Conservation (phyloP, 164 flowering plant species). For the Piper longum region DNA sequence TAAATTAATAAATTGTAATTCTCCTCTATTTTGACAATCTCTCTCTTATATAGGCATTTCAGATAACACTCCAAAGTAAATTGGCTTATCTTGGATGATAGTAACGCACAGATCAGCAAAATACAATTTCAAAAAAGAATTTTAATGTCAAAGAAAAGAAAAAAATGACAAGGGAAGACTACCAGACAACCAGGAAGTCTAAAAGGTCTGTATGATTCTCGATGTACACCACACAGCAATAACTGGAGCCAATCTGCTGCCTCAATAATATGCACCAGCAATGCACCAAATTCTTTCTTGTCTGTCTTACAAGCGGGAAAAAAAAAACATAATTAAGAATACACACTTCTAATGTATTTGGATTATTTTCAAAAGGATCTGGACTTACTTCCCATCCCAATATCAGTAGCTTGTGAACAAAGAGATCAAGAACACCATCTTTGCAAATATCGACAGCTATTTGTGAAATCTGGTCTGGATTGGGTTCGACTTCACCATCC, state of each 20-base stretch:
- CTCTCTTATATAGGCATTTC: no score
- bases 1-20: no score
- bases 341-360: neutral
- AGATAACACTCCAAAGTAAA: no score
- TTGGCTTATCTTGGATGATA: no score
- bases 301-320: constrained; percentile 25
- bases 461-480: constrained; percentile 54
- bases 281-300: constrained; percentile 80
- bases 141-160: neutral
- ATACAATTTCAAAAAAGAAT: neutral
- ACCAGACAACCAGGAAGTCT: constrained; percentile 91
- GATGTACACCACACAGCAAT: constrained; percentile 69
- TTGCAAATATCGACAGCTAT: constrained; percentile 63
- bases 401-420: constrained; percentile 63
- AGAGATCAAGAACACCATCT: constrained; percentile 66
- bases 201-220: constrained; percentile 77
- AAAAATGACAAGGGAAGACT: constrained; percentile 10
- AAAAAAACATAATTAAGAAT: neutral
- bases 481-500: constrained; percentile 86
- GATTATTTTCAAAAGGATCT: neutral
- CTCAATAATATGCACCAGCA: constrained; percentile 84
- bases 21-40: no score
- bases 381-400: constrained; percentile 89
- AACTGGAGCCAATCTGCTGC: constrained; percentile 58
- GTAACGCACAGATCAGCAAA: neutral